phyloP scores from a whole-genome alignment of 2,329 filamentous ascomycete genomes.

The Clathrospora elynae region DNA sequence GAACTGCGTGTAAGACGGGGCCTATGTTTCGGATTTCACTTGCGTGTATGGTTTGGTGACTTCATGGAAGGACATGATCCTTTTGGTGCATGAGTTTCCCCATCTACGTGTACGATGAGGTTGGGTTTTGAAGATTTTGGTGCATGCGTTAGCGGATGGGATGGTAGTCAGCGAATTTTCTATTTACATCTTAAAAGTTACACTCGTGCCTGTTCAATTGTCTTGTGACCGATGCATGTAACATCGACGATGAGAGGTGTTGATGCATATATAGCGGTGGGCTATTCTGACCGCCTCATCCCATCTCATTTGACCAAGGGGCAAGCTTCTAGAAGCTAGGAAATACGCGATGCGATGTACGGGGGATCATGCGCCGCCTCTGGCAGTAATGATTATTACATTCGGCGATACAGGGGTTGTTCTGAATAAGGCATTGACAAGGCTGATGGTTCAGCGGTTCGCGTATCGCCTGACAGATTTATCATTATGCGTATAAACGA shows the following conservation, averaged over 20 bases:
- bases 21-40: slow-evolving; percentile 27
- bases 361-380: too few species aligned
- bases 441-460: neutral
- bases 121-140: slow-evolving; percentile 10
- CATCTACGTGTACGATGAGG: slow-evolving; percentile 16
- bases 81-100: slow-evolving; percentile 9
- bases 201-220: neutral
- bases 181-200: slow-evolving; percentile 7
- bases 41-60: slow-evolving; percentile 12
- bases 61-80: slow-evolving; percentile 1
- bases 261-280: too few species aligned
- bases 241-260: neutral
- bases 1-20: slow-evolving; percentile 16
- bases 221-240: too few species aligned
- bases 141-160: slow-evolving; percentile 3
- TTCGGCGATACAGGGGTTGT: too few species aligned
- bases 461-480: neutral
- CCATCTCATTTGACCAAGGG: too few species aligned
- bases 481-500: neutral
- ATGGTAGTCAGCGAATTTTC: slow-evolving; percentile 13
- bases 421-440: neutral
- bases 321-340: too few species aligned
- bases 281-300: too few species aligned
- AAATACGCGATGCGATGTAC: too few species aligned
- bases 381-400: too few species aligned